Evolutionary conservation across 345 rosid species (phyloP).

Genomic region (Bruguiera sexangula): DNA sequence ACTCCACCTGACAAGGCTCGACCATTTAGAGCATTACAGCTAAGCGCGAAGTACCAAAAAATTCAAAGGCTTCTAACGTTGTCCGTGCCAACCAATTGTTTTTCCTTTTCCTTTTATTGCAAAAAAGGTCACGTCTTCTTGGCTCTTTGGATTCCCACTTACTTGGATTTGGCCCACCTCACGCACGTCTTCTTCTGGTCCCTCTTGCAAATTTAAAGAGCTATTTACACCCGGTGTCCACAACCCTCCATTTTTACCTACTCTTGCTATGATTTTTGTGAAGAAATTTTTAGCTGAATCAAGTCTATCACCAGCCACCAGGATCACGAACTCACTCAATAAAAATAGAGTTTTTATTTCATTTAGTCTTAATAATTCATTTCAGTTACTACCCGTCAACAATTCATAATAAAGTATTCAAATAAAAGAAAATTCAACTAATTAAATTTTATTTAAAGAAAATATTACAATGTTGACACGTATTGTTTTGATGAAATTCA

Average conservation of each 20-base stretch:
- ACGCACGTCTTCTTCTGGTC: background rate
- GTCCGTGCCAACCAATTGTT: background rate
- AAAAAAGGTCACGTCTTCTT: background rate
- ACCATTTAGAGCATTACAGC: constrained; percentile 10
- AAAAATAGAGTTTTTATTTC: too few relatives aligned
- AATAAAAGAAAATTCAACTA: too few relatives aligned
- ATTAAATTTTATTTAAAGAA: too few relatives aligned
- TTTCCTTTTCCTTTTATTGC: background rate
- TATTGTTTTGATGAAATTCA: too few relatives aligned
- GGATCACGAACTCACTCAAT: too few relatives aligned
- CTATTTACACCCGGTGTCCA: background rate
- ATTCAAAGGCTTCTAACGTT: too few relatives aligned
- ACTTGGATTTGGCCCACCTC: constrained; percentile 10
- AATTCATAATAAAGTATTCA: too few relatives aligned
- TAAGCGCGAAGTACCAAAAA: background rate
- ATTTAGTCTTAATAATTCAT: too few relatives aligned
- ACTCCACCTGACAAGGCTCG: background rate
- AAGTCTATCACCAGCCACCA: too few relatives aligned
- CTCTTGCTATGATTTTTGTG: background rate
- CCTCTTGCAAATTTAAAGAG: constrained; percentile 17
- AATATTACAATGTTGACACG: too few relatives aligned
- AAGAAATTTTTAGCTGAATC: too few relatives aligned
- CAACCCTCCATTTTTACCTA: background rate
- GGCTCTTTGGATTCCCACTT: constrained; percentile 11
- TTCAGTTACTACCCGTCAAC: too few relatives aligned